These are phyloP conservation scores for Yarrowia bubula DNA, from an alignment of 805 yeast genomes.

Conservation along the genomic window DNA sequence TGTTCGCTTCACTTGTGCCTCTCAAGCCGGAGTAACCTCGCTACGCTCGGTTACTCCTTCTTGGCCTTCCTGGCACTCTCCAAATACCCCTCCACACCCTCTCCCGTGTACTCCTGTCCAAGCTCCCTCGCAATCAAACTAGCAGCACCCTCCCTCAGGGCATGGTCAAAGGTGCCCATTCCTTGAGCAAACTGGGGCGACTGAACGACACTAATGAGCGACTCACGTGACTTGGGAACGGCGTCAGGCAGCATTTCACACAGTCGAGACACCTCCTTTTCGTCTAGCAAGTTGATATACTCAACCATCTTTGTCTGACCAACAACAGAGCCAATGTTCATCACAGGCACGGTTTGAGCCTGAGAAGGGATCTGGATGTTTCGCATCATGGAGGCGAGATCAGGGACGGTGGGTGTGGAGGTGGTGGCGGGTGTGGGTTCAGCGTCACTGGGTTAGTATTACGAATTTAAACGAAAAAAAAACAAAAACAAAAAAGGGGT, in stretches of 20 bases:
- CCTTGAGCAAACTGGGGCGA: constrained; percentile 52
- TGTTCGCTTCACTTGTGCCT: no score
- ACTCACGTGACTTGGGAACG: constrained; percentile 42
- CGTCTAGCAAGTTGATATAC: constrained; percentile 38
- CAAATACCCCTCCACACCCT: constrained; percentile 54
- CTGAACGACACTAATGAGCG: constrained; percentile 46
- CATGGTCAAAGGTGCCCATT: constrained; percentile 44
- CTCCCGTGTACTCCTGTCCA: constrained; percentile 52
- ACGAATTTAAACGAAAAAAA: background rate
- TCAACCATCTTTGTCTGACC: constrained; percentile 38
- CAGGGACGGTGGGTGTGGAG: background rate
- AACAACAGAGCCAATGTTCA: constrained; percentile 42
- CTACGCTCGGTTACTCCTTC: constrained; percentile 3
- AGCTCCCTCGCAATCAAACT: constrained; percentile 50
- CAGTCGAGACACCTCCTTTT: constrained; percentile 42
- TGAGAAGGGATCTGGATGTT: constrained; percentile 13
- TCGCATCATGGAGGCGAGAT: constrained; percentile 11
- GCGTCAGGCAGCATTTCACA: constrained; percentile 47
- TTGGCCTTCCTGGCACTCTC: constrained; percentile 42
- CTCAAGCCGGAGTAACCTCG: no score
- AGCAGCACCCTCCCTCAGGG: constrained; percentile 43
- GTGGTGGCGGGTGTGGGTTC: background rate
- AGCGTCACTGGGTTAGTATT: constrained; percentile 8
- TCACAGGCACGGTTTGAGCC: constrained; percentile 36
- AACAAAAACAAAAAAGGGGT: background rate